Evolutionary conservation across 202 grass and related monocot species (phyloP), one percentile per base, ranked within the genome.

Genomic region (Dendrocalamus latiflorus): DNA sequence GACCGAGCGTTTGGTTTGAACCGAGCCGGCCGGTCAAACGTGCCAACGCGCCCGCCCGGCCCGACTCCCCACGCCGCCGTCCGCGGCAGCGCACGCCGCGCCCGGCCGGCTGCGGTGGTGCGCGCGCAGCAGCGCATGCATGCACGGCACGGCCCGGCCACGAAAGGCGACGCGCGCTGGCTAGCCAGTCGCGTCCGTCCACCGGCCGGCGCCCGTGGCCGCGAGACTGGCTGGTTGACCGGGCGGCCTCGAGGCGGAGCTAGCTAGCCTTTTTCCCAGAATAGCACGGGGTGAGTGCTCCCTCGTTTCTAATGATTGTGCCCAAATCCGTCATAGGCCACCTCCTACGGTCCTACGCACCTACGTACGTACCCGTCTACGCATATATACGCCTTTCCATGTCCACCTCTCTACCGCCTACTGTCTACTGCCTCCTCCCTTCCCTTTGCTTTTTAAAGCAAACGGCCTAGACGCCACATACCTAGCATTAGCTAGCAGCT

Each of bases 251-350:
- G 78, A 30, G n/a, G 17, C 26, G 18, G 55, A 43, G 26, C 10
- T 8, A 37, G 62, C 18, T 20, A 54, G 66, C 75, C 55, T 78
- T 89, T 89, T 93, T 53, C 89, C 89, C 74, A 86, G 89, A 91
- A 90, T 93, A 80, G 94, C 84, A 89, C 82, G 86, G 70, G 86
- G 87, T 79, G 87, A 90, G 87, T 81, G 78, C 91, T 72, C 45
- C 91, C 91, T 91, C 89, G 86, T 85, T 88, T 86, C 88, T 90
- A 97, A 97, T 97, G 94, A 97, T 97, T 93, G 91, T 93, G 69
- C 82, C 87, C n/a, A 88, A 93, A 93, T 97, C 91, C 78, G 91
- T 93, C 84, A 90, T 88, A 89, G 76, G 37, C 56, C 73, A 81
- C 77, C 86, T 72, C 84, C 72, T 62, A 54, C 28, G 3, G n/a